These are phyloP conservation scores for Tausonia pullulans DNA, from an alignment of 1,284 basidiomycete species.

Conservation along the genomic window DNA sequence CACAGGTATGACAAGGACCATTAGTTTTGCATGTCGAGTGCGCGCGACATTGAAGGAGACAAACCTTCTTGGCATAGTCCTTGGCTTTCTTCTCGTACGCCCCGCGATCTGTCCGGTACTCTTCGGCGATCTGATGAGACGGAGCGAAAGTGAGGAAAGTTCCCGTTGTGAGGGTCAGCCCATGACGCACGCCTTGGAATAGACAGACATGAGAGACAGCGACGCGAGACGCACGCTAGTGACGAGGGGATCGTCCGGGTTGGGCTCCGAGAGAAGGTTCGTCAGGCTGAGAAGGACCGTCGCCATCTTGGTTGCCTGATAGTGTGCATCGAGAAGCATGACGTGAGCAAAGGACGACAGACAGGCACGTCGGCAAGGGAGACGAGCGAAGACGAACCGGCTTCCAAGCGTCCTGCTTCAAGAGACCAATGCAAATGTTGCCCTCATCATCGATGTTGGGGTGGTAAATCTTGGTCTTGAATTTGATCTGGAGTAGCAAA, in stretches of 20 bases:
- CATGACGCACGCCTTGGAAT: background rate
- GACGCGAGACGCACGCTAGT: constrained; percentile 5
- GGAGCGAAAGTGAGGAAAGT: background rate
- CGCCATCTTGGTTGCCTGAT: constrained; percentile 14
- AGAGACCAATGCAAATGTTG: constrained; percentile 16
- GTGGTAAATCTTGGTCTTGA: constrained; percentile 16
- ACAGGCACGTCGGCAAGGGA: too few species aligned
- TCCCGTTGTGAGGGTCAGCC: background rate
- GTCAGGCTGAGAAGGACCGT: constrained; percentile 13
- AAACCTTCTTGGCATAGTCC: constrained; percentile 13
- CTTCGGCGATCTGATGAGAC: constrained; percentile 8
- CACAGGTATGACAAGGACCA: too few species aligned
- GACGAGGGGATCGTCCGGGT: constrained; percentile 17
- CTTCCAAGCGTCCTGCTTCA: constrained; percentile 16
- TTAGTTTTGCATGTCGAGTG: too few species aligned
- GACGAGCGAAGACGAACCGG: background rate
- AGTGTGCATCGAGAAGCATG: too few species aligned
- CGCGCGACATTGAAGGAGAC: background rate
- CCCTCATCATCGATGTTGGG: constrained; percentile 18
- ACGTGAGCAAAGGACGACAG: too few species aligned
- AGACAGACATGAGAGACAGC: background rate
- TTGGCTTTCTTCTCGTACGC: constrained; percentile 12
- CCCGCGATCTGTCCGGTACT: constrained; percentile 10
- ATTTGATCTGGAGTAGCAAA: constrained; percentile 9
- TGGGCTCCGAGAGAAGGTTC: constrained; percentile 15